Percentiles rank a stretch among this genome's conserved stretches.
These are phyloP conservation scores for Tympanopsis confertula DNA, from an alignment of 2,329 filamentous ascomycete species.

Conservation along the genomic window DNA sequence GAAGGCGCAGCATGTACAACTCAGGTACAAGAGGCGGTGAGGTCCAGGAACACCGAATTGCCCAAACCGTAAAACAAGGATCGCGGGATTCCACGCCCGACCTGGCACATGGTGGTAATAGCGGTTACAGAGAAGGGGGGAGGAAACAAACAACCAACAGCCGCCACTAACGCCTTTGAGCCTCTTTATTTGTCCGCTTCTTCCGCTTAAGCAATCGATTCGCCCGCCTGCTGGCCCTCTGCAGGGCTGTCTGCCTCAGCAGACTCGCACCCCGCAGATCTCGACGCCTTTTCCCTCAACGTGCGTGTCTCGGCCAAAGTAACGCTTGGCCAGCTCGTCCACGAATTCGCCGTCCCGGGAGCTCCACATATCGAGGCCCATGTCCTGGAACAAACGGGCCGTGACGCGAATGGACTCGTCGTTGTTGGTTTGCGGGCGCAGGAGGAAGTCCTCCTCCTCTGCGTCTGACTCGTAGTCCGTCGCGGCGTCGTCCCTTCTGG, in stretches of 20 bases:
- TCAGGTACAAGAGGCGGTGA: no score
- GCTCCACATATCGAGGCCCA: conserved; percentile 75
- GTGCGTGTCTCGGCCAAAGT: conserved; percentile 52
- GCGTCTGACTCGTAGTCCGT: conserved; percentile 11
- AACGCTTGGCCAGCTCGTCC: conserved; percentile 45
- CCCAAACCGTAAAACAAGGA: no score
- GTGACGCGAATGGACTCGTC: conserved; percentile 35
- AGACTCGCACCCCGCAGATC: conserved; percentile 63
- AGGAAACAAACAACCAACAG: no score
- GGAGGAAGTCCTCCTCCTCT: no score
- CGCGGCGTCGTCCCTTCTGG: conserved; percentile 23
- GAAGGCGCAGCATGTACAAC: no score
- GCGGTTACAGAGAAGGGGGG: no score
- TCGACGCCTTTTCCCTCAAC: conserved; percentile 61
- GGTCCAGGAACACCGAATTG: no score
- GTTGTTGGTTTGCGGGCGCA: no score
- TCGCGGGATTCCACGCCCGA: no score
- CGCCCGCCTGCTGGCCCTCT: not conserved
- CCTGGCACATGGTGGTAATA: no score
- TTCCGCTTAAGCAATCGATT: not conserved
- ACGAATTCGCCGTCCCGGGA: conserved; percentile 59
- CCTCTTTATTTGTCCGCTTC: conserved; percentile 8
- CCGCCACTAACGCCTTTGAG: no score
- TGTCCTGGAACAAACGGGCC: conserved; percentile 52
- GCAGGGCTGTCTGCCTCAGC: conserved; percentile 23